These are phyloP conservation scores for Aspergillaceae sp. DNA, from an alignment of 2,329 filamentous ascomycete species.

Conservation along the genomic window DNA sequence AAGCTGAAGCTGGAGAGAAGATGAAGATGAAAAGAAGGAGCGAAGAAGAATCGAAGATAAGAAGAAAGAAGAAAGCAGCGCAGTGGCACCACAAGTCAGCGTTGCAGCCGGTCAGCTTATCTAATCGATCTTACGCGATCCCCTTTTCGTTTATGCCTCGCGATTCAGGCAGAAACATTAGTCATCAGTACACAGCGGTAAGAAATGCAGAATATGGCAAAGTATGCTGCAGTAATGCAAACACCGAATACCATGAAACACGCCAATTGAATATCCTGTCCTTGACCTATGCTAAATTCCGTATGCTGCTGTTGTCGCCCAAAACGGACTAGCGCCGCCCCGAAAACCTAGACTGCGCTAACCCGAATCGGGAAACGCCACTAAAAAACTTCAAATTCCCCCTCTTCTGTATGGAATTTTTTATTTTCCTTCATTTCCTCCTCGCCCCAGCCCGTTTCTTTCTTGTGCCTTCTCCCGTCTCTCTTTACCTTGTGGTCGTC, in stretches of 20 bases:
- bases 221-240: neutral
- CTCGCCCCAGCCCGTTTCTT: conserved; percentile 6
- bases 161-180: neutral
- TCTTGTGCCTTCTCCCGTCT: conserved; percentile 9
- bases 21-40: no score
- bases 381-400: conserved; percentile 22
- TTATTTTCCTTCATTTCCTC: conserved; percentile 19
- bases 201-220: neutral
- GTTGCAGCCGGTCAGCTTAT: neutral
- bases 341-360: neutral
- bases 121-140: neutral
- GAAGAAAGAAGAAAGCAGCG: neutral
- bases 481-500: conserved; percentile 11
- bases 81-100: conserved; percentile 5
- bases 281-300: neutral
- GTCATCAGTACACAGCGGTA: neutral
- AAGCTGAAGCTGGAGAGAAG: neutral
- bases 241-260: neutral
- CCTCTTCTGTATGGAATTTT: conserved; percentile 9
- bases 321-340: neutral
- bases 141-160: neutral
- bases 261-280: neutral
- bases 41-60: conserved; percentile 4
- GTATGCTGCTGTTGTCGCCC: neutral
- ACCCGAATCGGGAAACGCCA: conserved; percentile 2